Conservation (phyloP, 805 yeast species). For the Candida ulmi region DNA sequence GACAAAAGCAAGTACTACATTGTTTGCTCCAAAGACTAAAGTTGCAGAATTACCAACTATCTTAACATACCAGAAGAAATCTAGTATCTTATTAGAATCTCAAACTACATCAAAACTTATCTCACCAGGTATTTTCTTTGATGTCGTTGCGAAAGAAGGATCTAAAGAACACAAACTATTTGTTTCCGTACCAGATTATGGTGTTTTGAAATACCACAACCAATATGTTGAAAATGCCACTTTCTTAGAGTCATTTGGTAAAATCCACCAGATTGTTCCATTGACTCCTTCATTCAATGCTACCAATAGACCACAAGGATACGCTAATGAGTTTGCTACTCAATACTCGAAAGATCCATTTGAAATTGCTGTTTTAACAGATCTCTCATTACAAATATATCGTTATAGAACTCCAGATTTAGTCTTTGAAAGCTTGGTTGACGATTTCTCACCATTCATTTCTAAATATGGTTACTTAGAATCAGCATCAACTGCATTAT, state of each 20-base stretch:
- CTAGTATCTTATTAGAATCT: slow-evolving; percentile 49
- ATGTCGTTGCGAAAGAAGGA: slow-evolving; percentile 39
- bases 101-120: slow-evolving; percentile 55
- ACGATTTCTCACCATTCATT: slow-evolving; percentile 63
- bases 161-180: slow-evolving; percentile 44
- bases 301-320: slow-evolving; percentile 71
- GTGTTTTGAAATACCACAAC: slow-evolving; percentile 67
- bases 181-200: slow-evolving; percentile 80
- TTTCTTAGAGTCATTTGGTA: slow-evolving; percentile 53
- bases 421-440: slow-evolving; percentile 64
- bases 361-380: slow-evolving; percentile 78
- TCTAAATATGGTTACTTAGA: slow-evolving; percentile 83
- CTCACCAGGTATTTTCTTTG: slow-evolving; percentile 83
- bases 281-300: slow-evolving; percentile 68
- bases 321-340: slow-evolving; percentile 79
- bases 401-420: slow-evolving; percentile 77
- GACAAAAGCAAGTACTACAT: slow-evolving; percentile 16
- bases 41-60: slow-evolving; percentile 24
- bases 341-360: slow-evolving; percentile 68
- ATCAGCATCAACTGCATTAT: slow-evolving; percentile 83
- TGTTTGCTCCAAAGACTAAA: slow-evolving; percentile 18
- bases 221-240: slow-evolving; percentile 79
- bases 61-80: slow-evolving; percentile 49
- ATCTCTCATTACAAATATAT: slow-evolving; percentile 69
- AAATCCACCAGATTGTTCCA: slow-evolving; percentile 68